Percentiles rank a stretch among this genome's conserved stretches.
Conservation (phyloP, 163 green algal species). For the Coccomyxa subellipsoidea region DNA sequence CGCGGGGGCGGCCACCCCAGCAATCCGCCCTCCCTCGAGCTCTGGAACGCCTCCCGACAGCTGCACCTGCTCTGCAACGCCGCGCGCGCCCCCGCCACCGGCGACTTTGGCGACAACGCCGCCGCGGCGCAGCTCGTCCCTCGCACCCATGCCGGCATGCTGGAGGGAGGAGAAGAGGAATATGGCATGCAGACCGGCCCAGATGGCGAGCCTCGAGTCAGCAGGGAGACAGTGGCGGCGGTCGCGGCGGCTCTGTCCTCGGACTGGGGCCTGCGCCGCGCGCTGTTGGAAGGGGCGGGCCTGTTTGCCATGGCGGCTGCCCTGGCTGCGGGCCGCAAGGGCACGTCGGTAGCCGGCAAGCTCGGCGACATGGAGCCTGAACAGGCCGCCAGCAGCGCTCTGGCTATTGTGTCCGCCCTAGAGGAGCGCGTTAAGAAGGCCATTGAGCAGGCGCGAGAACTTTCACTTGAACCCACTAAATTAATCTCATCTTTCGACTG, state of each 20-base stretch:
- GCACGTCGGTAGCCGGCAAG: neutral
- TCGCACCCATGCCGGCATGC: no score
- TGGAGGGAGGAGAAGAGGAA: neutral
- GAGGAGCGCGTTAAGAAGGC: neutral
- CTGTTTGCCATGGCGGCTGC: constrained; percentile 32
- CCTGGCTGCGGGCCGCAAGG: neutral
- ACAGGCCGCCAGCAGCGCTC: neutral
- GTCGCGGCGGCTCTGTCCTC: neutral
- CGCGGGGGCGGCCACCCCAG: constrained; percentile 60
- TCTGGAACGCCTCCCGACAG: constrained; percentile 38
- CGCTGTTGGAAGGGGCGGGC: constrained; percentile 34
- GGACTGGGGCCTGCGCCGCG: constrained; percentile 23
- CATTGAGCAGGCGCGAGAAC: neutral
- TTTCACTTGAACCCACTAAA: no score
- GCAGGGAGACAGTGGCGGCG: neutral
- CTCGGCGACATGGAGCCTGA: neutral
- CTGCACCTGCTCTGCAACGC: constrained; percentile 11
- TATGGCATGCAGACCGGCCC: neutral
- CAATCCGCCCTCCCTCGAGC: constrained; percentile 47
- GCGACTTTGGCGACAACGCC: neutral
- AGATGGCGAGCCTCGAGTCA: neutral
- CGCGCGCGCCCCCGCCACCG: constrained; percentile 4
- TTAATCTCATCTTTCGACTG: no score
- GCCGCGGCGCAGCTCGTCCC: neutral
- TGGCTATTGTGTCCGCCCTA: neutral